Conservation (phyloP, 2,329 filamentous ascomycete species). For the Mycogone perniciosa region DNA sequence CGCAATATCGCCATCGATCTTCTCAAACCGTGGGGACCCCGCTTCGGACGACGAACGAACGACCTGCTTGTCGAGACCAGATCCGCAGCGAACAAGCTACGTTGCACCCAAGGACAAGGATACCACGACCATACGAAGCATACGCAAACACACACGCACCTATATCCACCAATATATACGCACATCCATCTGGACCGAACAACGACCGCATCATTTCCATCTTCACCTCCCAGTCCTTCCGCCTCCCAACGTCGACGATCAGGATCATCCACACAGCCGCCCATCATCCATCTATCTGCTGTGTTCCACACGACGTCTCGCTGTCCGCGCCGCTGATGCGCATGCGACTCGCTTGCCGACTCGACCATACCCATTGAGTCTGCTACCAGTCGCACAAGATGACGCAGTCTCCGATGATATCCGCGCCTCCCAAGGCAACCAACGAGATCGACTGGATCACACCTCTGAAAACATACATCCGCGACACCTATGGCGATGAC, state of each 20-base stretch:
- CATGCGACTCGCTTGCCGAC: constrained; percentile 12
- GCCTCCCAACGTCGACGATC: neutral
- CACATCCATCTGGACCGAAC: too few relatives aligned
- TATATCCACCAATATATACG: too few relatives aligned
- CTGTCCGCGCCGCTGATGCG: constrained; percentile 10
- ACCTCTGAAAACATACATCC: constrained; percentile 89
- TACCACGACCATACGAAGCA: neutral
- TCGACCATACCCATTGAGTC: constrained; percentile 9
- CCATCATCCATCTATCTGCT: neutral
- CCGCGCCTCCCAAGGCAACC: constrained; percentile 83
- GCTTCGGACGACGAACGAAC: neutral
- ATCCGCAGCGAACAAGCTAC: neutral
- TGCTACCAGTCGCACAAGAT: constrained; percentile 37
- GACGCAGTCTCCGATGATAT: constrained; percentile 91
- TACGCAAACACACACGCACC: neutral
- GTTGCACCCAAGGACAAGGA: neutral
- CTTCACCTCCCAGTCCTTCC: neutral
- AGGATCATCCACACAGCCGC: neutral
- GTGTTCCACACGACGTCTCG: constrained; percentile 3
- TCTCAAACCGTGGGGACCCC: neutral
- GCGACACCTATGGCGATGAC: constrained; percentile 90
- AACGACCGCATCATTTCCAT: neutral
- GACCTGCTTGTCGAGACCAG: neutral
- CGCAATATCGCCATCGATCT: neutral
- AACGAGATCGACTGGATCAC: constrained; percentile 98